These are phyloP conservation scores for Pleurotus giganteus DNA, from an alignment of 768 basidiomycete species.

Conservation along the genomic window DNA sequence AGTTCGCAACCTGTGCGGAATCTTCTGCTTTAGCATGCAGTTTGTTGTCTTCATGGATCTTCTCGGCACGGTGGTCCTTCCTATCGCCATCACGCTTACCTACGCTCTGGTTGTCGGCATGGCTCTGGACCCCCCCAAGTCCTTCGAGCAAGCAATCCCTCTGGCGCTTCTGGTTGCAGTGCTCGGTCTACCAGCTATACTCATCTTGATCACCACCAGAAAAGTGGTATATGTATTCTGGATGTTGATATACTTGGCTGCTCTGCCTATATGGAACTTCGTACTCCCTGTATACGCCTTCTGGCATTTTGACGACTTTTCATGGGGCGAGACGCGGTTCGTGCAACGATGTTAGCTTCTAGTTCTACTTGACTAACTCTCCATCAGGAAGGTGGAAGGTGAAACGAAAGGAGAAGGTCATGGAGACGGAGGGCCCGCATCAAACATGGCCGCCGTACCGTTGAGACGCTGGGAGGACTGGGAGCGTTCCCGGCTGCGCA, in stretches of 20 bases:
- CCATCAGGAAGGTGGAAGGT: slow-evolving; percentile 86
- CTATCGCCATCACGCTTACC: slow-evolving; percentile 90
- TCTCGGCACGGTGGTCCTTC: slow-evolving; percentile 86
- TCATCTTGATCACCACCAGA: slow-evolving; percentile 91
- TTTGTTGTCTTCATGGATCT: slow-evolving; percentile 99
- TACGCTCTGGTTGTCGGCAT: slow-evolving; percentile 84
- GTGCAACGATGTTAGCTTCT: slow-evolving; percentile 21
- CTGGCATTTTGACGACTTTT: slow-evolving; percentile 99
- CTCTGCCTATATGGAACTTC: slow-evolving; percentile 96
- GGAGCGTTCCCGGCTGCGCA: slow-evolving; percentile 93
- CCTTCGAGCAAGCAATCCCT: slow-evolving; percentile 93
- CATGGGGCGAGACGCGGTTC: slow-evolving; percentile 97
- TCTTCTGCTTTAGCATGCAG: slow-evolving; percentile 99
- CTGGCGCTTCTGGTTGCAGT: slow-evolving; percentile 86
- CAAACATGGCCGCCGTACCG: slow-evolving; percentile 67
- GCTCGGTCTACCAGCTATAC: slow-evolving; percentile 87
- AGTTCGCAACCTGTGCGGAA: slow-evolving; percentile 95
- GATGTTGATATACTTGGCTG: slow-evolving; percentile 94
- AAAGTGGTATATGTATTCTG: slow-evolving; percentile 96
- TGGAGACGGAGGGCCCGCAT: slow-evolving; percentile 55
- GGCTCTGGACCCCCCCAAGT: slow-evolving; percentile 74
- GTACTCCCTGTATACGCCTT: slow-evolving; percentile 93
- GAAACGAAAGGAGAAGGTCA: slow-evolving; percentile 82
- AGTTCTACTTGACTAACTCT: neutral
- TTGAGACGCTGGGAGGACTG: slow-evolving; percentile 99